Base-by-base conservation (phyloP, 768 basidiomycete species). In the Nevesoporus exiguus region DNA sequence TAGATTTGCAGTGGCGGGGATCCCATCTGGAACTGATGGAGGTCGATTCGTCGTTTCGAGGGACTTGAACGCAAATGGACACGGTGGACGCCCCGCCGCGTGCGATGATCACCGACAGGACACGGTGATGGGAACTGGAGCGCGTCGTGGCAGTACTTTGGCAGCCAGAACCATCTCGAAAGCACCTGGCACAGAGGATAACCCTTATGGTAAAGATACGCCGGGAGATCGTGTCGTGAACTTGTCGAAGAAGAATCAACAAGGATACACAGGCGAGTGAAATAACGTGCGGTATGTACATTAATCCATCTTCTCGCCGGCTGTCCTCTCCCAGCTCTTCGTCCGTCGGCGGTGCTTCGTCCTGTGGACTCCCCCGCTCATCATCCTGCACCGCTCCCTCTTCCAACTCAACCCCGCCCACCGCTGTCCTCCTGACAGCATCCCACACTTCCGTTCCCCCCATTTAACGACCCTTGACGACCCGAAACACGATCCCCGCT, bases 381-480 rank as follows among this genome's bases (percentile, higher is more conserved):
- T 46, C 36, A n/a, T 33, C 31, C 11, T 22, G 31, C 60, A 61
- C 45, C 29, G 36, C 61, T 51, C 52, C 21, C 31, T 7, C 5
- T 14, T 7, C 24, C 8, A 17, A 39, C 37, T 39, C 52, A 48
- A 27, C 31, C 25, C 47, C 48, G 19, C 33, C 24, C 48, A 41
- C 52, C 10, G 36, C 14, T 43, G 4, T 17, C 30, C 25, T 19
- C 34, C 30, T 46, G 30, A 51, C 55, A 56, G 55, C 55, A 59
- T 7, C 7, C 8, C 41, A 1, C n/a, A n/a, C 9, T 27, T 6
- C 42, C 42, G 3, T 25, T n/a, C n/a, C 40, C 40, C 33, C 7
- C 47, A 49, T 57, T 58, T 68, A 56, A 71, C 69, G 66, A 68
- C 62, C 60, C 58, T 55, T 66, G 61, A 69, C 67, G 67, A 68